These are phyloP conservation scores for Musa itinerans DNA, from an alignment of 176 grass and related monocot genomes.

Conservation along the genomic window DNA sequence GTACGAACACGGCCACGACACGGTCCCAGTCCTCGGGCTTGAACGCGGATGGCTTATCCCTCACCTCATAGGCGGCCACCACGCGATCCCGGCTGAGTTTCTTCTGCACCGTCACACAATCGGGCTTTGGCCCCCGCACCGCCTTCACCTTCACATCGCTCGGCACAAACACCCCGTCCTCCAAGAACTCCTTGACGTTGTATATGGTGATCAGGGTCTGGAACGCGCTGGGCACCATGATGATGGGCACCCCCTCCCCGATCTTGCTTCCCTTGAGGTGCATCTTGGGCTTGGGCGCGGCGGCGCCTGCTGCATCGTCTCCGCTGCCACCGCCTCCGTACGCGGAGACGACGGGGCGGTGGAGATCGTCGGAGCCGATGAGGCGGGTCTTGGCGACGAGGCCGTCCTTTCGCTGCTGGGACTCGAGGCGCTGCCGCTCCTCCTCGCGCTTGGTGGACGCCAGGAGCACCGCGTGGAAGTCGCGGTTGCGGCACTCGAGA, in stretches of 20 bases:
- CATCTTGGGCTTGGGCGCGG: conserved; percentile 33
- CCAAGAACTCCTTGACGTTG: conserved; percentile 88
- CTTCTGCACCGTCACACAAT: conserved; percentile 89
- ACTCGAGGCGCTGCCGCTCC: conserved; percentile 46
- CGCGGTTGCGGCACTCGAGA: conserved; percentile 74
- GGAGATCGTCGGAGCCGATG: conserved; percentile 19
- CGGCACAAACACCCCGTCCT: conserved; percentile 75
- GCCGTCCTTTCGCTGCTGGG: conserved; percentile 51
- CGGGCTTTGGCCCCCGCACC: conserved; percentile 56
- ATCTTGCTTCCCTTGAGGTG: conserved; percentile 31
- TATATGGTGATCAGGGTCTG: conserved; percentile 90
- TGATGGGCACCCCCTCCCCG: conserved; percentile 71
- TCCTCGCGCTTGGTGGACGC: conserved; percentile 50
- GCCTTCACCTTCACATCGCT: conserved; percentile 80
- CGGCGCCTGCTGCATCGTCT: conserved; percentile 19
- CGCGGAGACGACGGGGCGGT: conserved; percentile 4
- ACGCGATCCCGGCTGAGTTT: conserved; percentile 57
- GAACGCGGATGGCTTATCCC: conserved; percentile 70
- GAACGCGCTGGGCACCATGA: conserved; percentile 90
- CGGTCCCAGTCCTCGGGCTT: conserved; percentile 78
- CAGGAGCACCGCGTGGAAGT: conserved; percentile 51
- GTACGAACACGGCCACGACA: conserved; percentile 78
- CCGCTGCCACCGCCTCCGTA: conserved; percentile 19
- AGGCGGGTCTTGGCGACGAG: conserved; percentile 33
- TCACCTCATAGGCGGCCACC: conserved; percentile 56